Base-by-base conservation (phyloP, 23 red algal species). In the Gracilaria domingensis region DNA sequence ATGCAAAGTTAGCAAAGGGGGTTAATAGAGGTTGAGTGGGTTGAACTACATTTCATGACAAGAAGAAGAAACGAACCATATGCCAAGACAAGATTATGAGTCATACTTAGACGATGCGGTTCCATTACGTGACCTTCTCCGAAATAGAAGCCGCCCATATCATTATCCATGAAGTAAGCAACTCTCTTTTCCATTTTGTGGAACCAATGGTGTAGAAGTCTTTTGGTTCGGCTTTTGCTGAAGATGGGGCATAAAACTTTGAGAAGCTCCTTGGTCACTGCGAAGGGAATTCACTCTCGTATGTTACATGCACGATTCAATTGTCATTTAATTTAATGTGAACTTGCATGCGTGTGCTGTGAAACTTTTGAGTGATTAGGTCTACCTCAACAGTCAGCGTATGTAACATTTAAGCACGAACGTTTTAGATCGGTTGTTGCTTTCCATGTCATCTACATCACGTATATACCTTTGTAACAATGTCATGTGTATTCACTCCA, bases 91-190 rank as follows among this genome's bases (percentile, higher is more conserved):
- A 97, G 85, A 65, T 93, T 94, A 80, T 97, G 95, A 17, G 95
- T 93, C 84, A 97, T 97, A 55, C 62, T 81, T 37, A 97, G 54
- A 12, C 95, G 90, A 56, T 97, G 90, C 14, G 95, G 95, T 65
- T 97, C 90, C 95, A 97, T 97, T 16, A 90, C 90, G 58, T 97
- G 95, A 49, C 89, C 79, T 69, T 93, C 57, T n/a, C 95, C 91
- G 49, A 94, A 97, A 37, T 97, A 94, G 82, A 82, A 97, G 49
- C 87, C 87, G 16, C 89, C 95, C 21, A 97, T 81, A 57, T 97
- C 80, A 65, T 65, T 30, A 69, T 95, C 81, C 82, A 87, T 94
- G 66, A 94, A 94, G 72, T 87, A 94, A 56, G 89, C 55, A 48
- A 96, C 86, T 34, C 95, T 51, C 57, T 81, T 83, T 47, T 82